Evolutionary conservation across 2,329 filamentous ascomycete species (phyloP).

Genomic region (Coniella lustricola): DNA sequence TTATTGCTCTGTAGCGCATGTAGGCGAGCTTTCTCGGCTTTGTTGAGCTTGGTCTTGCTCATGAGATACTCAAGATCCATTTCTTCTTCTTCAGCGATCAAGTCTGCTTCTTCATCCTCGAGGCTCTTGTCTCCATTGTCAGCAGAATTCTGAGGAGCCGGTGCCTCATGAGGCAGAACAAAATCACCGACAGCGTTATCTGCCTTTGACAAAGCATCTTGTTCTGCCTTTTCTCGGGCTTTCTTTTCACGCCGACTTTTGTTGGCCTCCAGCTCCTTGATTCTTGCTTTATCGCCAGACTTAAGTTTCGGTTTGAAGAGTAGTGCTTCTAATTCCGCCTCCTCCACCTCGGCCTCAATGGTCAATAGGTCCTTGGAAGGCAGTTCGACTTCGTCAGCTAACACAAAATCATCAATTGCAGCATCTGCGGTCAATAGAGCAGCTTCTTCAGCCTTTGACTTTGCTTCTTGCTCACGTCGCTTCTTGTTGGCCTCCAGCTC

Average conservation of each 20-base stretch:
- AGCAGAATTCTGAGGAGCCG: too few species aligned
- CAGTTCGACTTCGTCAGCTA: constrained; percentile 1
- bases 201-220: not conserved
- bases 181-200: not conserved
- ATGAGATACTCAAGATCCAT: constrained; percentile 8
- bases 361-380: constrained; percentile 2
- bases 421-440: not conserved
- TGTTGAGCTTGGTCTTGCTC: constrained; percentile 11
- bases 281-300: constrained; percentile 5
- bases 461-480: constrained; percentile 9
- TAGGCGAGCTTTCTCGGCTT: constrained; percentile 7
- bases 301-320: constrained; percentile 10
- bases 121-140: not conserved
- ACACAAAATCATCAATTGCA: not conserved
- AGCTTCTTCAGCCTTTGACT: constrained; percentile 2
- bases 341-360: constrained; percentile 12
- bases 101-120: constrained; percentile 7
- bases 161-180: not conserved
- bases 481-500: constrained; percentile 12
- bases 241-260: constrained; percentile 9
- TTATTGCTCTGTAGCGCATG: constrained; percentile 10
- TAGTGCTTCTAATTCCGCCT: constrained; percentile 10
- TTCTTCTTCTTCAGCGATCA: constrained; percentile 12
- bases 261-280: constrained; percentile 12
- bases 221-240: constrained; percentile 4